Conservation (phyloP, 345 rosid genomes). For the Leavenworthia alabamica region DNA sequence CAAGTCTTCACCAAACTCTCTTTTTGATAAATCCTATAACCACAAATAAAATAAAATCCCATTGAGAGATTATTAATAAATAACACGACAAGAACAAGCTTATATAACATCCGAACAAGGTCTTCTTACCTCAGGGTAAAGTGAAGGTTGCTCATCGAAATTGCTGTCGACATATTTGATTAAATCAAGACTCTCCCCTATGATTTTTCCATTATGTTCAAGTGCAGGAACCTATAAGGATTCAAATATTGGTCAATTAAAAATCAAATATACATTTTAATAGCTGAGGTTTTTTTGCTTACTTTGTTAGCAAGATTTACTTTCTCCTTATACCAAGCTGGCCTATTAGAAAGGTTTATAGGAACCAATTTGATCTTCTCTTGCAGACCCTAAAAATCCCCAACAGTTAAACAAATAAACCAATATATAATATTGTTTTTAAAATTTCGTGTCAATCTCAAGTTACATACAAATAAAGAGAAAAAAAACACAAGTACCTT, state of each 20-base stretch:
- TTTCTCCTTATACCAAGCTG: conserved; percentile 80
- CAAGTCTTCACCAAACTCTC: conserved; percentile 62
- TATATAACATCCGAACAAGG: neutral
- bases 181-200: conserved; percentile 76
- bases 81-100: conserved; percentile 2
- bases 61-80: neutral
- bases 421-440: neutral
- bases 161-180: conserved; percentile 62
- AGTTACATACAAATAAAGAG: neutral
- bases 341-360: conserved; percentile 57
- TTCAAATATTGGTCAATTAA: neutral
- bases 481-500: conserved; percentile 39
- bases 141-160: conserved; percentile 80
- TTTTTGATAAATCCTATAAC: conserved; percentile 62
- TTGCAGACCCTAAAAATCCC: conserved; percentile 59
- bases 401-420: conserved; percentile 1
- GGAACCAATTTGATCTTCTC: conserved; percentile 72
- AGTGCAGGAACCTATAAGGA: conserved; percentile 67
- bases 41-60: neutral
- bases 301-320: conserved; percentile 82
- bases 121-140: conserved; percentile 59
- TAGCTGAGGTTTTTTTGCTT: neutral
- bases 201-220: conserved; percentile 69
- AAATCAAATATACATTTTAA: neutral
- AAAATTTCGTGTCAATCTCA: neutral